Evolutionary conservation across 768 basidiomycete species (phyloP).

Genomic region (Lenzites betulinus): DNA sequence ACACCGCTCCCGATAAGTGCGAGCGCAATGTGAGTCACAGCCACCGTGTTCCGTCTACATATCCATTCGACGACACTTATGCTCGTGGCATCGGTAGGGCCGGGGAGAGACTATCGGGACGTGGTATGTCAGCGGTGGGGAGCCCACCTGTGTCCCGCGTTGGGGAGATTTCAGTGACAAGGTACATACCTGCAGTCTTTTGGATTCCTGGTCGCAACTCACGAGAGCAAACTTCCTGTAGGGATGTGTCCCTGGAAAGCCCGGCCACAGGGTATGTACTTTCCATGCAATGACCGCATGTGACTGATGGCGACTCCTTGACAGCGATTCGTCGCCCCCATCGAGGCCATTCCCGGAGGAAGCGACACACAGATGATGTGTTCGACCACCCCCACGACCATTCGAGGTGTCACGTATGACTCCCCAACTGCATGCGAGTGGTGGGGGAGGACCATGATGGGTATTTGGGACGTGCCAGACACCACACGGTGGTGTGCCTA

Average conservation of each 20-base stretch:
- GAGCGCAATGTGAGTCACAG: not conserved
- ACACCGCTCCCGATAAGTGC: constrained; percentile 6
- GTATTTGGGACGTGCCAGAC: constrained; percentile 18
- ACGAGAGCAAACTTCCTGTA: not conserved
- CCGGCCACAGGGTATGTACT: not conserved
- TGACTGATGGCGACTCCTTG: not conserved
- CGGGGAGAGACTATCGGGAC: constrained; percentile 4
- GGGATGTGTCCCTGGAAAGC: constrained; percentile 7
- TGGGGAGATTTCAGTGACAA: constrained; percentile 16
- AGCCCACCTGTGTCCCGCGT: constrained; percentile 10
- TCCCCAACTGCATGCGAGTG: too few relatives aligned
- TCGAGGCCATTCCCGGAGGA: constrained; percentile 23
- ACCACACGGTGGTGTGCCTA: too few relatives aligned
- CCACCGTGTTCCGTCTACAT: not conserved
- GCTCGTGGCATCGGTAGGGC: not conserved
- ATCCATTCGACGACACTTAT: not conserved
- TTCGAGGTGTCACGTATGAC: not conserved
- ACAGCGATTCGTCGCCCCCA: constrained; percentile 23
- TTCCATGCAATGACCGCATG: not conserved
- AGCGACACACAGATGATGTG: constrained; percentile 30
- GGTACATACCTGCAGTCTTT: constrained; percentile 4
- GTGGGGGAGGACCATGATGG: constrained; percentile 9
- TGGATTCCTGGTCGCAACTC: too few relatives aligned
- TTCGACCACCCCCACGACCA: constrained; percentile 17
- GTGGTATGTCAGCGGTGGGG: constrained; percentile 12